Evolutionary conservation across 163 green algal species (phyloP), one percentile per base, ranked within the genome.

Genomic region (Scenedesmus sp.): DNA sequence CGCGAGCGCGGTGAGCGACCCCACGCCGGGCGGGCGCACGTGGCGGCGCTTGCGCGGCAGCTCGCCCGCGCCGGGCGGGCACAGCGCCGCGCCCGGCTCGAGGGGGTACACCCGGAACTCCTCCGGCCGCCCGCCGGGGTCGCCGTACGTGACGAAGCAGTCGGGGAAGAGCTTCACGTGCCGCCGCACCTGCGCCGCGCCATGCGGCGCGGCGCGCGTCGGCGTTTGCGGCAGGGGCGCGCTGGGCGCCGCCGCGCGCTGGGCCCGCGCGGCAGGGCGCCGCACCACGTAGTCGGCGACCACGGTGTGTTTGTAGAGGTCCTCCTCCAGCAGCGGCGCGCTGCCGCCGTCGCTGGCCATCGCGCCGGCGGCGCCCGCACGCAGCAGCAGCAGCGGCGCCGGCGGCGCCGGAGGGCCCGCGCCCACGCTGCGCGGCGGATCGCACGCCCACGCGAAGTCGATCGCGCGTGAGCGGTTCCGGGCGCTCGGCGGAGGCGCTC

Each of bases 291-390:
- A 77, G 54, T 77, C 69, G 7, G 22, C 53, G 33, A 67, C 69
- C 18, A 77, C 57, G 13, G 69, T 77, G 22, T 77, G 69, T 24
- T 77, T 77, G 33, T 58, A 76, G 17, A 75, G 31, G 7, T 50
- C 51, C 4, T 42, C 64, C 29, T 74, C 28, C 47, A 74, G 26
- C 26, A 74, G 47, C 5, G 64, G 64, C 29, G 45, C n/a, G n/a
- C n/a, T n/a, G n/a, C n/a, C n/a, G n/a, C n/a, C n/a, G n/a, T n/a
- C n/a, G n/a, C n/a, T n/a, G n/a, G n/a, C n/a, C n/a, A n/a, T n/a
- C n/a, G n/a, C n/a, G n/a, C n/a, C n/a, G n/a, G n/a, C n/a, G n/a
- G n/a, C n/a, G n/a, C n/a, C n/a, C n/a, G n/a, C n/a, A n/a, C n/a
- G n/a, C n/a, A n/a, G n/a, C n/a, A n/a, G n/a, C n/a, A n/a, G n/a